Percentiles rank a stretch among this genome's conserved stretches.
Evolutionary conservation across 176 grass and related monocot species (phyloP).

Genomic region (Aegilops sharonensis): DNA sequence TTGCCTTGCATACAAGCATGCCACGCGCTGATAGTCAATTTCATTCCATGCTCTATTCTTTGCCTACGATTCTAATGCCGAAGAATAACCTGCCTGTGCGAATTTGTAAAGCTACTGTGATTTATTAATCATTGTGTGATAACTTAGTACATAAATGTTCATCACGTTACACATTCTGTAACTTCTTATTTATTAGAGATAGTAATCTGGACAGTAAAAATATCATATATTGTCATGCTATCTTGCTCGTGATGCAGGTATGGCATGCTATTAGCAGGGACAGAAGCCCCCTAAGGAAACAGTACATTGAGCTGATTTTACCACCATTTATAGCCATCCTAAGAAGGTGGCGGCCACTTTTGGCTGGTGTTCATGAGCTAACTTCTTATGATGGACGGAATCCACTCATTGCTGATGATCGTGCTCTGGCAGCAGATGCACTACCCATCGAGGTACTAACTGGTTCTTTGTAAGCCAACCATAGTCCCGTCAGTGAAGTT

Average conservation of each 20-base stretch:
- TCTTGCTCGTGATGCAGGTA: conserved; percentile 56
- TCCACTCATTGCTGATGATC: conserved; percentile 86
- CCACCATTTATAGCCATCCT: conserved; percentile 95
- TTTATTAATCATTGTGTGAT: conserved; percentile 5
- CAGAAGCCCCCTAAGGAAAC: conserved; percentile 77
- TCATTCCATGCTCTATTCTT: conserved; percentile 4
- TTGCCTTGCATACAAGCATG: conserved; percentile 23
- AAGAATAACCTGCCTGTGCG: background rate
- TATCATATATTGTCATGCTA: background rate
- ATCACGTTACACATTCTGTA: background rate
- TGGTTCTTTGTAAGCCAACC: conserved; percentile 22
- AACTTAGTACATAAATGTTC: conserved; percentile 16
- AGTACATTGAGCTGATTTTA: conserved; percentile 83
- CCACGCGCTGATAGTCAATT: background rate
- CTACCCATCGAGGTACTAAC: conserved; percentile 69
- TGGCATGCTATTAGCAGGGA: conserved; percentile 93
- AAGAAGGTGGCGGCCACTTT: conserved; percentile 82
- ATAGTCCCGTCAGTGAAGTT: background rate
- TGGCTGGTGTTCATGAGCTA: conserved; percentile 97
- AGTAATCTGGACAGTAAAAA: background rate
- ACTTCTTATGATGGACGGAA: conserved; percentile 98
- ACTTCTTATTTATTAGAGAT: conserved; percentile 4
- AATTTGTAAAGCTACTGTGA: conserved; percentile 16
- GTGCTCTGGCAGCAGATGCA: conserved; percentile 84
- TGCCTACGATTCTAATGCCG: background rate